Evolutionary conservation across 2,329 filamentous ascomycete species (phyloP), one percentile per base, ranked within the genome.

Genomic region (Colletotrichum aenigma): DNA sequence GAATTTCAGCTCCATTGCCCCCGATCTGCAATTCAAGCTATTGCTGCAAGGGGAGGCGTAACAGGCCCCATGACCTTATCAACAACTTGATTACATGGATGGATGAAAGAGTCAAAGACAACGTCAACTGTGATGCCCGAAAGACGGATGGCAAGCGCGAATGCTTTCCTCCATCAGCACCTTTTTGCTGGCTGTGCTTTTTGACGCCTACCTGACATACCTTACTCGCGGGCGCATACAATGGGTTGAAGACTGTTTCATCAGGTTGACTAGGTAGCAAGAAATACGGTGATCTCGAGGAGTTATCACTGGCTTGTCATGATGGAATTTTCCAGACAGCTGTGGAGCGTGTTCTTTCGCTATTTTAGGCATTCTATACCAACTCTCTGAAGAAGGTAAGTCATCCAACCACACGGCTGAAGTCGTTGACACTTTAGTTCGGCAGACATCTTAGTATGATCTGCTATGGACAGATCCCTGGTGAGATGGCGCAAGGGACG

Each of bases 261-360:
- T 34, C 43, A 52, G 10, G 43, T 52, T 21, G 43, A 21, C 21
- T 0, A 21, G 48, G 9, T 52, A 21, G 16, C 18, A 52, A 52
- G 48, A n/a, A 0, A 52, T 0, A 52, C 1, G 12, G 0, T 52
- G 21, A 52, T 52, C 48, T 52, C 12, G 13, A 1, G 43, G 1
- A 52, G 18, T 0, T 12, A 52, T 21, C 0, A 52, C 18, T n/a
- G 8, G 48, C 18, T 52, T 52, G 12, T 52, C 48, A 52, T 52
- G 8, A 1, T 0, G 21, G 43, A 52, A 21, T n/a, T 52, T 8
- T 8, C 10, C 48, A 52, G 48, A 52, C 18, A 21, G 48, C 21
- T 0, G 18, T 3, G 48, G 48, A 21, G 48, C 7, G 16, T 52
- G 12, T n/a, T 48, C 3, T 52, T n/a, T 6, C 2, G 3, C 8